phyloP scores from a whole-genome alignment of 1,284 basidiomycete species.

The Tylopilus sp. region DNA sequence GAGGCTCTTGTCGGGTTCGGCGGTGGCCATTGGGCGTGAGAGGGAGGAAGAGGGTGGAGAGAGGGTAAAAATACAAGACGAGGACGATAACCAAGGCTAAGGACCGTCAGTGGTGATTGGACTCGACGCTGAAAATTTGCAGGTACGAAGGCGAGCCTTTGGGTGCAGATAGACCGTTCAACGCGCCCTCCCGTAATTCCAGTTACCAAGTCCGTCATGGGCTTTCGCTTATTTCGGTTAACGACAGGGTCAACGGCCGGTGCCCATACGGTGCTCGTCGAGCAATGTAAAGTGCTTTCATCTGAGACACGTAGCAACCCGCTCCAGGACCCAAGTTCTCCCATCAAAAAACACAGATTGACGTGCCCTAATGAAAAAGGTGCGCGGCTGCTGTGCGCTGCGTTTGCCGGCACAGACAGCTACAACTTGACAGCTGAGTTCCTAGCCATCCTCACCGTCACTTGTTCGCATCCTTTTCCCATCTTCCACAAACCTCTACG shows the following conservation, averaged over 20 bases:
- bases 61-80: slow-evolving; percentile 25
- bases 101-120: slow-evolving; percentile 11
- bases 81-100: slow-evolving; percentile 1
- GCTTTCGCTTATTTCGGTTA: slow-evolving; percentile 19
- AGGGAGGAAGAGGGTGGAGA: background rate
- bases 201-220: slow-evolving; percentile 23
- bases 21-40: slow-evolving; percentile 21
- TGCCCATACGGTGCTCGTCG: background rate
- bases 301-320: slow-evolving; percentile 4
- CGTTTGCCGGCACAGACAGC: slow-evolving; percentile 20
- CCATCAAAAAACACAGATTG: slow-evolving; percentile 16
- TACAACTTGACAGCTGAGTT: slow-evolving; percentile 14
- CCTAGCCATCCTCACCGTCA: slow-evolving; percentile 2
- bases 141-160: slow-evolving; percentile 15
- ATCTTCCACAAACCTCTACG: slow-evolving; percentile 45
- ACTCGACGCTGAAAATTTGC: slow-evolving; percentile 29
- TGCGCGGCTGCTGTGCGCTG: slow-evolving; percentile 17
- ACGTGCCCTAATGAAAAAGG: slow-evolving; percentile 28
- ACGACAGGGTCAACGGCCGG: background rate
- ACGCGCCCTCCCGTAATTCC: slow-evolving; percentile 26
- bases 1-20: slow-evolving; percentile 24
- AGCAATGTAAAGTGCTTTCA: background rate
- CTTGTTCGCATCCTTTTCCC: slow-evolving; percentile 29
- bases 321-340: background rate
- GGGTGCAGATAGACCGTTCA: slow-evolving; percentile 21